These are phyloP conservation scores for Solanum clarkiae DNA, from an alignment of 257 asterid species.

Conservation along the genomic window DNA sequence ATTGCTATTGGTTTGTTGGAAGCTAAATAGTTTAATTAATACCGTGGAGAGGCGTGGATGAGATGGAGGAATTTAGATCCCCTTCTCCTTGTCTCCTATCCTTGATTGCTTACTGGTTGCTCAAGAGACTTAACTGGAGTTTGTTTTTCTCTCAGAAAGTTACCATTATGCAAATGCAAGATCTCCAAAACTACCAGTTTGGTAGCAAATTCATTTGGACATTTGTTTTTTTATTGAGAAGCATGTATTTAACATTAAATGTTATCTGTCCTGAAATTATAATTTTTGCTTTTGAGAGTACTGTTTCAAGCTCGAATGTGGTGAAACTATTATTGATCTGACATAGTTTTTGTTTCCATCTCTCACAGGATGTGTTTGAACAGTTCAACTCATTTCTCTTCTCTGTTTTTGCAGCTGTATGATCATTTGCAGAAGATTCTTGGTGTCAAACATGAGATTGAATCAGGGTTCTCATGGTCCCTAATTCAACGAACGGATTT, in stretches of 20 bases:
- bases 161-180: background rate
- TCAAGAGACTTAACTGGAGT: background rate
- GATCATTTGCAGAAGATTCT: constrained; percentile 72
- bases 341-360: background rate
- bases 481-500: constrained; percentile 64
- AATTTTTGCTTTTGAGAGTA: background rate
- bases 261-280: background rate
- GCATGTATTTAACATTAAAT: background rate
- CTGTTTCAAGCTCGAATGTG: background rate
- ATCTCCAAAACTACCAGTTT: background rate
- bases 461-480: constrained; percentile 90
- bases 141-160: background rate
- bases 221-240: background rate
- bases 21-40: background rate
- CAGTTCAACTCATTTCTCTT: background rate
- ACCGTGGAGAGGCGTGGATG: background rate
- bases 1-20: background rate
- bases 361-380: background rate
- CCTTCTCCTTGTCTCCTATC: background rate
- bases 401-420: constrained; percentile 41
- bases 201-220: background rate
- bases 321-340: background rate
- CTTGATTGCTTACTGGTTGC: background rate
- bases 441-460: constrained; percentile 83
- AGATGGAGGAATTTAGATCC: background rate